Base-by-base conservation (phyloP, 495 filamentous ascomycete genomes). In the Xylaria telfairii region DNA sequence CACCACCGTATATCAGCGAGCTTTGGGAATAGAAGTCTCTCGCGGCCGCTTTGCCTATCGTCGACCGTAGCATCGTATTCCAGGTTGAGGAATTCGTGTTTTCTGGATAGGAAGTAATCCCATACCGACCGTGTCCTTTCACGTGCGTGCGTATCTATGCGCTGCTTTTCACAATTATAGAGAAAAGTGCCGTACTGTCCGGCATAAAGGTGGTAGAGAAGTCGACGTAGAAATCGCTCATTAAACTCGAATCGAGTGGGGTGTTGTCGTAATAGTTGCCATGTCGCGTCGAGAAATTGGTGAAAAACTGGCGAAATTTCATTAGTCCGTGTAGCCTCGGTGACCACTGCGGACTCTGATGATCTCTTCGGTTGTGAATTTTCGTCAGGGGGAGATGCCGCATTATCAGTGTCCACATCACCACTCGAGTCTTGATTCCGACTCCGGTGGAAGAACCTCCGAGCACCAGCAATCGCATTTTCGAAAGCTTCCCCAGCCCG, bases 111-210 rank as follows among this genome's bases (percentile, higher is more conserved):
- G 82, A 99, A 98, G 80, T 98, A 98, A 69, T 93, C 90, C 96
- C 96, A 99, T 3, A 98, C 96, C 68, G 92, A 95, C 26, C 91
- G 83, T n/a, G 94, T 97, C 26, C 89, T 87, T 69, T 92, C 88
- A 37, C 85, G 83, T 0, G 93, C 91, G 2, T 84, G 84, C 7
- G 88, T 86, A n/a, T 97, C 93, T 21, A 89, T 81, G 0, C 96
- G 91, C 73, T 97, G 91, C 73, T 95, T 95, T 75, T 99, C 96
- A 73, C 89, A 95, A 83, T 99, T 97, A 82, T 91, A 97, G 47
- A 99, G 84, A 77, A 99, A 99, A 1, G 94, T 97, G 53, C 96
- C 96, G 71, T 97, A 99, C 77, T 99, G 96, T 71, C 95, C 97
- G 4, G 94, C 93, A 74, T 98, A 96, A 1, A 97, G 88, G 75